Base-by-base conservation (phyloP, 176 grass and related monocot genomes). In the Avena atlantica region DNA sequence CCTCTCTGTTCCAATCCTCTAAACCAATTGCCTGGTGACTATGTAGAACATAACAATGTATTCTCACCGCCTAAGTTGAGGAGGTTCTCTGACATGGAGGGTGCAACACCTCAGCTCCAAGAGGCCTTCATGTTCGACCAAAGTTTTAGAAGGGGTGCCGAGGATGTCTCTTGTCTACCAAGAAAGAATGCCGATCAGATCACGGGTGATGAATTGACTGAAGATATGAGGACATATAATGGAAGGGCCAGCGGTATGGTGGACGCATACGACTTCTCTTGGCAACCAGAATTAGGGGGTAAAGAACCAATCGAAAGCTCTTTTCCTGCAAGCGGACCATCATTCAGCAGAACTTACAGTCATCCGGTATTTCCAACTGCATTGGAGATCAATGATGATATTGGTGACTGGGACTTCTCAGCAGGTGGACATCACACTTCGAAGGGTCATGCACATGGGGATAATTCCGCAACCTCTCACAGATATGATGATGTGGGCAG, bases 361-460 rank as follows among this genome's bases (percentile, higher is more conserved):
- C 81, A 89, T 88, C 86, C 40, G 80, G 81, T 72, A 52, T 98
- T 96, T 78, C 93, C 94, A 89, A 78, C 86, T 7, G 80, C 90
- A 72, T 58, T 82, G 31, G 92, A 93, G 87, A 91, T 98, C 65
- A 86, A 84, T 72, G 82, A 85, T 31, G 85, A 88, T 48, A 78
- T 36, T 52, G 87, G 79, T 86, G 83, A 89, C 37, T 85, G 87
- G 92, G 83, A 80, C 36, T 67, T 74, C 75, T 56, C 83, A 27
- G 83, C 85, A 55, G 77, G 70, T 61, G 49, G 17, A 50, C 67
- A 81, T 72, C 77, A 40, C 63, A 89, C 72, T 24, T 76, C 53
- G 70, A 47, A 78, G 36, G 84, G 75, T 16, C 53, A 81, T 59
- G 76, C 48, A 63, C 42, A 85, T 70, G 59, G 55, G 66, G 61